A percentile compares a stretch with the other conserved stretches of the same genome.
phyloP scores from a whole-genome alignment of 2,329 filamentous ascomycete species.

The Stromatinia cepivora region DNA sequence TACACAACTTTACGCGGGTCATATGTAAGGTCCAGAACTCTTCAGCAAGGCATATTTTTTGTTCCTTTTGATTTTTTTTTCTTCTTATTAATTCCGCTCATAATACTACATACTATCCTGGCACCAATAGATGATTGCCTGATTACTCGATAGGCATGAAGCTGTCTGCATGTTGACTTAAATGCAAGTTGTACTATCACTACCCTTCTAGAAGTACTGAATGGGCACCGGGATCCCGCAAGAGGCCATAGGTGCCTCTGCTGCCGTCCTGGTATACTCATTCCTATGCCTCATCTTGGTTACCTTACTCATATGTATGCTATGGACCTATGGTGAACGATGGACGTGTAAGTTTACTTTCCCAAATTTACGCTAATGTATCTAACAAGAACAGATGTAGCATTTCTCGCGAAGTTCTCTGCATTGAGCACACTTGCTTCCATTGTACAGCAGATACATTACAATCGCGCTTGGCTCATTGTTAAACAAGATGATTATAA shows the following conservation, averaged over 20 bases:
- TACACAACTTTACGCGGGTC: constrained; percentile 17
- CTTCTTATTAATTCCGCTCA: neutral
- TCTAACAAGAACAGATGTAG: constrained; percentile 33
- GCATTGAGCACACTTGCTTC: constrained; percentile 37
- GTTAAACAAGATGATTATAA: constrained; percentile 42
- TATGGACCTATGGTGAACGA: constrained; percentile 39
- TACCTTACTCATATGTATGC: constrained; percentile 33
- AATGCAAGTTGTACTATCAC: constrained; percentile 12
- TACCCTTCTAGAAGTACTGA: constrained; percentile 7
- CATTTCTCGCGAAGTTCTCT: constrained; percentile 36
- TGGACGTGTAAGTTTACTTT: constrained; percentile 34
- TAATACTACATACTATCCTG: neutral
- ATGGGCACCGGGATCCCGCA: constrained; percentile 29
- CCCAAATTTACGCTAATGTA: neutral
- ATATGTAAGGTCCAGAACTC: constrained; percentile 20
- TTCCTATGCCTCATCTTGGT: constrained; percentile 33
- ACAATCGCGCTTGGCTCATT: constrained; percentile 31
- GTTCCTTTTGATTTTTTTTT: neutral
- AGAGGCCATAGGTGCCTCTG: constrained; percentile 34
- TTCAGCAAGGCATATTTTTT: constrained; percentile 1
- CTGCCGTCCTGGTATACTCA: constrained; percentile 39
- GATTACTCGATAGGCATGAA: neutral
- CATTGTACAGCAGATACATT: constrained; percentile 39
- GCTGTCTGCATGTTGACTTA: constrained; percentile 3
- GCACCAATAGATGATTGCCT: constrained; percentile 4